Conservation (phyloP, 2,329 filamentous ascomycete genomes). For the Fusarium sp. region DNA sequence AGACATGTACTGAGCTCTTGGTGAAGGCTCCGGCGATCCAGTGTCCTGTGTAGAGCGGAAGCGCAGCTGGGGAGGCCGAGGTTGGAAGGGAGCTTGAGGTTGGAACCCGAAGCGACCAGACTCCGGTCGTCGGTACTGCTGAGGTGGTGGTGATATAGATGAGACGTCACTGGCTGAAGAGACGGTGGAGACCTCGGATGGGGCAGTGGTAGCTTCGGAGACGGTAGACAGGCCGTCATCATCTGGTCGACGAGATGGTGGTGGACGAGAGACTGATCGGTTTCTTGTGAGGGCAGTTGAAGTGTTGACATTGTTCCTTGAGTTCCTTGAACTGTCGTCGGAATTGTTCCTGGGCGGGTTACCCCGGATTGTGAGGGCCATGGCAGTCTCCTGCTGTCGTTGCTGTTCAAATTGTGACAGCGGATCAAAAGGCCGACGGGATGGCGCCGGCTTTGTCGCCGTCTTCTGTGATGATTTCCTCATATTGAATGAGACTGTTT, state of each 20-base stretch:
- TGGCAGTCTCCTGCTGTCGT: slow-evolving; percentile 38
- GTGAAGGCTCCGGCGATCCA: slow-evolving; percentile 39
- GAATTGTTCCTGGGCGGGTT: slow-evolving; percentile 40
- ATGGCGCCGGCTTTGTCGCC: slow-evolving; percentile 19
- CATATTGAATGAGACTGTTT: slow-evolving; percentile 22
- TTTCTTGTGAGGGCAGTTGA: slow-evolving; percentile 32
- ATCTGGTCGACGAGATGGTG: slow-evolving; percentile 33
- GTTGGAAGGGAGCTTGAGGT: background rate
- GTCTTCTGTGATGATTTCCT: slow-evolving; percentile 40
- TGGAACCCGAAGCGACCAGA: slow-evolving; percentile 38
- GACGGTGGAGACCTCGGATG: slow-evolving; percentile 15
- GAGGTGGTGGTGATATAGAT: slow-evolving; percentile 20
- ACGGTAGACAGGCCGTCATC: slow-evolving; percentile 43
- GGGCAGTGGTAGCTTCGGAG: slow-evolving; percentile 38
- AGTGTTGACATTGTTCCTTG: background rate
- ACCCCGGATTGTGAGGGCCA: slow-evolving; percentile 45
- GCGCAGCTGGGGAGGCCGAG: slow-evolving; percentile 39
- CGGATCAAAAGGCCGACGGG: slow-evolving; percentile 33
- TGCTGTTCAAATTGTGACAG: slow-evolving; percentile 39
- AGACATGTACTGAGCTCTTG: slow-evolving; percentile 38
- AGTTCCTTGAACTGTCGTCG: slow-evolving; percentile 32
- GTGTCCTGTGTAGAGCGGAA: slow-evolving; percentile 41
- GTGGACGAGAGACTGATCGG: slow-evolving; percentile 38
- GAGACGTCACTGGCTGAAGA: slow-evolving; percentile 14
- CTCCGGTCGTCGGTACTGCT: slow-evolving; percentile 12